Percentiles rank a stretch among this genome's conserved stretches.
These are phyloP conservation scores for Pyricularia grisea DNA, from an alignment of 2,329 filamentous ascomycete genomes.

Conservation along the genomic window DNA sequence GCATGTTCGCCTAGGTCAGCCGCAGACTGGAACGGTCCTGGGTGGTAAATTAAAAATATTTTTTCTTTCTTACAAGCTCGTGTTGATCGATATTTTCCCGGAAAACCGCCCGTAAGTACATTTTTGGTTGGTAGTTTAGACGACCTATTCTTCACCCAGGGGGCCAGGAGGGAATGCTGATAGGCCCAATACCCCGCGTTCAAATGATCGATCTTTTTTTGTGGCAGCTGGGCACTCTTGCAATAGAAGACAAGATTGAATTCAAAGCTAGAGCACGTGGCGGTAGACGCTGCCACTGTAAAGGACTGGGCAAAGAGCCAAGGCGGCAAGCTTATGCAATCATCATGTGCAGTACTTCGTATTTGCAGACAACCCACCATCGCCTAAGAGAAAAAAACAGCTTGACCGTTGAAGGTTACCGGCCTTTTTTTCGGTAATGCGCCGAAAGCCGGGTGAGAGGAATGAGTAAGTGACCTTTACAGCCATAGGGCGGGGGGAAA, in stretches of 20 bases:
- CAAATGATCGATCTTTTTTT: background rate
- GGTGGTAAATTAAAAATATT: too few relatives aligned
- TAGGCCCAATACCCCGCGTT: background rate
- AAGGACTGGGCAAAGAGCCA: background rate
- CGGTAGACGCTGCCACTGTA: background rate
- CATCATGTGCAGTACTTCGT: constrained; percentile 3
- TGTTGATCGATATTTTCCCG: background rate
- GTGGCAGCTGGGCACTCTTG: too few relatives aligned
- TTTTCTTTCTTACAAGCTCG: background rate
- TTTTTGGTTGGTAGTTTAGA: too few relatives aligned
- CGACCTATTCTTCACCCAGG: background rate
- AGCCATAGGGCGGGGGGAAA: background rate
- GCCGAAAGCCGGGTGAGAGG: background rate
- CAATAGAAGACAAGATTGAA: background rate
- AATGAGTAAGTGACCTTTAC: background rate
- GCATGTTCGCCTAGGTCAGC: background rate
- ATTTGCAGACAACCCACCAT: background rate
- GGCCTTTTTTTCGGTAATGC: background rate
- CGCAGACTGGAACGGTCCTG: background rate
- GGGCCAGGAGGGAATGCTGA: too few relatives aligned
- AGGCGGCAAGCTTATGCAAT: background rate
- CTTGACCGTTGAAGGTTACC: background rate
- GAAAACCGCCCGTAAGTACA: background rate
- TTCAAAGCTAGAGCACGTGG: background rate
- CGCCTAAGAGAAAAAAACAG: background rate